Conservation (phyloP, 2,329 filamentous ascomycete species). For the Penicillium thymicola region DNA sequence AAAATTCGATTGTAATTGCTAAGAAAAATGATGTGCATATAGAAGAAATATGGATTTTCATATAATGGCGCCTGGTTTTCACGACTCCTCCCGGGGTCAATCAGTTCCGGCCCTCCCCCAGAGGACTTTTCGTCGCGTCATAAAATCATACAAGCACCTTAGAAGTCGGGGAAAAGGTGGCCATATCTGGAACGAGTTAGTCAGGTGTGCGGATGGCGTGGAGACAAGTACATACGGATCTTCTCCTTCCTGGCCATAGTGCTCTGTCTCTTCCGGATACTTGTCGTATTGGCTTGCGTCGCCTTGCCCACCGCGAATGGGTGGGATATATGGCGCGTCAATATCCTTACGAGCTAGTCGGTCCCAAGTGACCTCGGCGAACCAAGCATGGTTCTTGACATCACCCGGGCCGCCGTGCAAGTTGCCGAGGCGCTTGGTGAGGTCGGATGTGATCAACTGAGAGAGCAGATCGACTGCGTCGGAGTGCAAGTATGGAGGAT, state of each 20-base stretch:
- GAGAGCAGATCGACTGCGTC: constrained; percentile 92
- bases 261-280: constrained; percentile 94
- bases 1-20: constrained; percentile 24
- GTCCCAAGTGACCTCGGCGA: constrained; percentile 97
- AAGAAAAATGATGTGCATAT: constrained; percentile 16
- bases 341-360: constrained; percentile 92
- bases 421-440: constrained; percentile 94
- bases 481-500: constrained; percentile 89
- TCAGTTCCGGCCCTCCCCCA: constrained; percentile 17
- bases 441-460: constrained; percentile 86
- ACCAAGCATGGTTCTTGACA: constrained; percentile 95
- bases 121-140: constrained; percentile 31
- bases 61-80: constrained; percentile 19
- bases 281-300: constrained; percentile 98
- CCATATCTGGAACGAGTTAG: constrained; percentile 55
- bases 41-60: constrained; percentile 13
- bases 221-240: constrained; percentile 70
- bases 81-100: constrained; percentile 17
- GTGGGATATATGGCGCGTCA: constrained; percentile 94
- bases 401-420: constrained; percentile 85
- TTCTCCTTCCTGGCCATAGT: constrained; percentile 73
- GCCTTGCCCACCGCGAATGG: constrained; percentile 86
- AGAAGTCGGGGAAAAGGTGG: constrained; percentile 74
- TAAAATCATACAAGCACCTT: constrained; percentile 37
- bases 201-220: neutral